phyloP scores from a whole-genome alignment of 495 filamentous ascomycete genomes.

The Neurospora sp. region DNA sequence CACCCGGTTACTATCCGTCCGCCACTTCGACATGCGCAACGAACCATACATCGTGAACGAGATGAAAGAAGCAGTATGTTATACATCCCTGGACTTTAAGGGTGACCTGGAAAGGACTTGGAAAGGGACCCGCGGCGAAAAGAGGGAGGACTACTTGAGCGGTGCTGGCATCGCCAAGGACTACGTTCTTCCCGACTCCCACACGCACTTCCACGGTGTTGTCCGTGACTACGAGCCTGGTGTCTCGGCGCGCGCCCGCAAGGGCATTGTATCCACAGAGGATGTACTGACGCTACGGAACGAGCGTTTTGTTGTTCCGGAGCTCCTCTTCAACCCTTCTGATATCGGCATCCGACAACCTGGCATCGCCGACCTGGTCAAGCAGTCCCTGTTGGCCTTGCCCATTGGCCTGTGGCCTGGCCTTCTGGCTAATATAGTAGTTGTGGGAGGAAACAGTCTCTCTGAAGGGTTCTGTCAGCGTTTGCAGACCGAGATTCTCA shows the following conservation, averaged over 20 bases:
- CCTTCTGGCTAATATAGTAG: slow-evolving; percentile 75
- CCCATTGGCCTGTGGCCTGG: slow-evolving; percentile 68
- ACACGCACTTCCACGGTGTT: slow-evolving; percentile 60
- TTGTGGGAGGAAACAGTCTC: slow-evolving; percentile 77
- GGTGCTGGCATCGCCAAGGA: slow-evolving; percentile 76
- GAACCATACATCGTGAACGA: slow-evolving; percentile 89
- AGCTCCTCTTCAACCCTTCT: slow-evolving; percentile 75
- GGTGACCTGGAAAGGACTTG: slow-evolving; percentile 71
- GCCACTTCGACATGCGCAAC: slow-evolving; percentile 90
- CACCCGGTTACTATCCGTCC: slow-evolving; percentile 77
- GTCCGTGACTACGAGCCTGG: slow-evolving; percentile 66
- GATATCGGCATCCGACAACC: slow-evolving; percentile 84
- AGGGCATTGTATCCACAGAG: slow-evolving; percentile 54
- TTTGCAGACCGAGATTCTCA: slow-evolving; percentile 66
- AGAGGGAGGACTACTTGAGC: slow-evolving; percentile 26
- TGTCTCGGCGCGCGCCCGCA: slow-evolving; percentile 44
- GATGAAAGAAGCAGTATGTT: slow-evolving; percentile 87
- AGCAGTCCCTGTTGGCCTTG: slow-evolving; percentile 68
- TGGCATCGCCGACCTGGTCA: slow-evolving; percentile 67
- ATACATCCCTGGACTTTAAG: slow-evolving; percentile 67
- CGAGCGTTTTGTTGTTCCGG: slow-evolving; percentile 84
- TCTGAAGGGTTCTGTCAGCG: slow-evolving; percentile 76
- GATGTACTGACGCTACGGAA: slow-evolving; percentile 81
- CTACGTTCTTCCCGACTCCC: slow-evolving; percentile 89
- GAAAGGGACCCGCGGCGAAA: slow-evolving; percentile 62